These are phyloP conservation scores for Diaporthe nobilis DNA, from an alignment of 2,329 filamentous ascomycete species.

Conservation along the genomic window DNA sequence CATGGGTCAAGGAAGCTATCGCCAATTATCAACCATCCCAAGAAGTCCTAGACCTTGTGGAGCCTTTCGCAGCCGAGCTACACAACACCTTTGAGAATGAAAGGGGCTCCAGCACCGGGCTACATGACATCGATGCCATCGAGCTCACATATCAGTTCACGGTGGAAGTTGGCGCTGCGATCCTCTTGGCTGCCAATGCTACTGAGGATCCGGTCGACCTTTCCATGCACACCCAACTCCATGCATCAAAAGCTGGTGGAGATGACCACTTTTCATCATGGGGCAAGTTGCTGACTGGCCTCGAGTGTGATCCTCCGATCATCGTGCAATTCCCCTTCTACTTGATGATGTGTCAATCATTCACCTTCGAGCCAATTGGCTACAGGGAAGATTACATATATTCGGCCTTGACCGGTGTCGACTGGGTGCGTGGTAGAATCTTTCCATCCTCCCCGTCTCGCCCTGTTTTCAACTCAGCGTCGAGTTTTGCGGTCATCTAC, in stretches of 20 bases:
- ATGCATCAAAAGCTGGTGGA: constrained; percentile 16
- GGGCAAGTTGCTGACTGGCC: background rate
- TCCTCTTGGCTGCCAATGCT: constrained; percentile 19
- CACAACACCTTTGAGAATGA: constrained; percentile 6
- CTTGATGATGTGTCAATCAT: background rate
- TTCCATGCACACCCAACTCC: background rate
- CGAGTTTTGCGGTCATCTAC: background rate
- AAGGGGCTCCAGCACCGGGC: background rate
- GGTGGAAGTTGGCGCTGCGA: constrained; percentile 16
- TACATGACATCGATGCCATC: constrained; percentile 27
- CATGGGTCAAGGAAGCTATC: constrained; percentile 1
- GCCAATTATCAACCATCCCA: background rate
- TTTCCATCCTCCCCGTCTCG: background rate
- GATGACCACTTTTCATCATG: background rate
- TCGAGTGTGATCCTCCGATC: background rate
- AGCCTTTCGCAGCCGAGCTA: background rate
- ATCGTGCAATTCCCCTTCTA: background rate
- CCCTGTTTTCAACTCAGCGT: background rate
- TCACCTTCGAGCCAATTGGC: background rate
- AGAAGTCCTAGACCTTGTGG: constrained; percentile 24
- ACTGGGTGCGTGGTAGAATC: background rate
- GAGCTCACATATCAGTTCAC: constrained; percentile 27
- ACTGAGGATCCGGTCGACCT: background rate
- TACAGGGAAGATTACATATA: background rate
- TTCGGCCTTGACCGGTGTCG: background rate